These are phyloP conservation scores for Ephemerocybe angulata DNA, from an alignment of 768 basidiomycete species.

Conservation along the genomic window DNA sequence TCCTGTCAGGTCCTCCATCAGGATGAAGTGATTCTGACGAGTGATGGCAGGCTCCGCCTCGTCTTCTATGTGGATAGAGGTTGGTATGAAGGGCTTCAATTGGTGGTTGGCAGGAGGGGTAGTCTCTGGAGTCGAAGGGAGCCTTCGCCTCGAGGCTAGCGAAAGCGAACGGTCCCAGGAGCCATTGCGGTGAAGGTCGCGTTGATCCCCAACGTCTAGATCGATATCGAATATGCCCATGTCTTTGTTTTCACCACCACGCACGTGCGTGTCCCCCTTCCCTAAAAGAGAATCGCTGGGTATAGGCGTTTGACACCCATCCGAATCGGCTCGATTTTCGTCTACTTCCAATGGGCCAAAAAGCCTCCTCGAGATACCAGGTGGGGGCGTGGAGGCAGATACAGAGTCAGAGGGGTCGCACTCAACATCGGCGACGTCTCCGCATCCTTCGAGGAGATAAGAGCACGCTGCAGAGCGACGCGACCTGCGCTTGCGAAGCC, in stretches of 20 bases:
- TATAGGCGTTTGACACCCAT: constrained; percentile 35
- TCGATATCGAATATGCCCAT: constrained; percentile 45
- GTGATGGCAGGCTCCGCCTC: constrained; percentile 49
- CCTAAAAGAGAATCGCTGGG: constrained; percentile 46
- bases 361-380: constrained; percentile 36
- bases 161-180: constrained; percentile 25
- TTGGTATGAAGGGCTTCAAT: constrained; percentile 20
- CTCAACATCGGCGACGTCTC: constrained; percentile 32
- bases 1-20: constrained; percentile 98
- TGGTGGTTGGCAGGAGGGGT: constrained; percentile 24
- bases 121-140: constrained; percentile 41
- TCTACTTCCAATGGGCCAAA: constrained; percentile 36
- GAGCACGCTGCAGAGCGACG: constrained; percentile 34
- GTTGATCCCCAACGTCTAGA: constrained; percentile 23
- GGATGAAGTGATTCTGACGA: constrained; percentile 94
- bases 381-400: constrained; percentile 17
- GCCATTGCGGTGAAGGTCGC: constrained; percentile 11
- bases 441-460: constrained; percentile 52
- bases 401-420: constrained; percentile 12
- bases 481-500: constrained; percentile 56
- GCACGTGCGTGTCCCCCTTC: constrained; percentile 22
- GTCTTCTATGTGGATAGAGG: constrained; percentile 32
- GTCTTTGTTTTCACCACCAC: constrained; percentile 25
- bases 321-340: constrained; percentile 38
- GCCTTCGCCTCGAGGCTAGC: constrained; percentile 39